Evolutionary conservation across 371 early-diverging fungal genomes (phyloP).

Genomic region (Mucor piriformis): DNA sequence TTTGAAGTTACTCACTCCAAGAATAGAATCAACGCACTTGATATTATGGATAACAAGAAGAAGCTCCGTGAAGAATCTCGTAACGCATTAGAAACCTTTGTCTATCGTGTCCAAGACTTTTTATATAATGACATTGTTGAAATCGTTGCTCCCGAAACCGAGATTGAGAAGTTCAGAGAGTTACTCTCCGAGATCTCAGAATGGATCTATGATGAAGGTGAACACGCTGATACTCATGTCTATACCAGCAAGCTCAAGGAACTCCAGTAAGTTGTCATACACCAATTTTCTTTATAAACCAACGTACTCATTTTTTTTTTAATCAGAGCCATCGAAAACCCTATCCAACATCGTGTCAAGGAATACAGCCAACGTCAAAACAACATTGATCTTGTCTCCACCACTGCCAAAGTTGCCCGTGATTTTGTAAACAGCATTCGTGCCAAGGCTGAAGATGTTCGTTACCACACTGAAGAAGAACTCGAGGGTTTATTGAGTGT

Average conservation of each 20-base stretch:
- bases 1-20: background rate
- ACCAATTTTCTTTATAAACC: background rate
- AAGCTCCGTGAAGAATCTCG: constrained; percentile 81
- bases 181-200: constrained; percentile 69
- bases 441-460: constrained; percentile 44
- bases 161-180: constrained; percentile 69
- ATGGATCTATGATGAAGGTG: constrained; percentile 88
- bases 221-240: constrained; percentile 60
- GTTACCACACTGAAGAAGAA: constrained; percentile 66
- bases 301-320: constrained; percentile 9
- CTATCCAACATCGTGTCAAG: constrained; percentile 62
- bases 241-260: constrained; percentile 52
- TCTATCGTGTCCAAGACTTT: constrained; percentile 85
- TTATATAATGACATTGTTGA: constrained; percentile 73
- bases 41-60: constrained; percentile 51
- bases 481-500: constrained; percentile 50
- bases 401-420: constrained; percentile 47
- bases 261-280: constrained; percentile 43
- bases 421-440: constrained; percentile 44
- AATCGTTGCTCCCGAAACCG: constrained; percentile 68
- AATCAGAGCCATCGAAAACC: constrained; percentile 61
- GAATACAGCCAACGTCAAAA: constrained; percentile 69
- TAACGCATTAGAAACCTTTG: constrained; percentile 89
- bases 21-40: constrained; percentile 37
- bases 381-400: constrained; percentile 54